Evolutionary conservation across 2,329 filamentous ascomycete genomes (phyloP), one percentile per base, ranked within the genome.

Genomic region (Neonectria coccinea): DNA sequence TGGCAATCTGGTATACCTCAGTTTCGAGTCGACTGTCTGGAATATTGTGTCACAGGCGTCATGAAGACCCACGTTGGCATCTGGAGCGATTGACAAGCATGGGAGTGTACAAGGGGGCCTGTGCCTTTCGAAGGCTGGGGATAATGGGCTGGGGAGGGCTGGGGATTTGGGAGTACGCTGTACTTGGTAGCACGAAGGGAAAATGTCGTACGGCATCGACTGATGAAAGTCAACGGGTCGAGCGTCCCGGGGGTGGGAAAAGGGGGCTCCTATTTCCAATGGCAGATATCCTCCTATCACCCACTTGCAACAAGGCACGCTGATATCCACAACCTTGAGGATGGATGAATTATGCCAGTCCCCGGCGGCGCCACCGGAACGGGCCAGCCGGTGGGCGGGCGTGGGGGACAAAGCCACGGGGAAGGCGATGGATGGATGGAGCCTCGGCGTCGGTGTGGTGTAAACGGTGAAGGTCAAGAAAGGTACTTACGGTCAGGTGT

Each of bases 281-380:
- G 27, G n/a, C n/a, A 22, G n/a, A 31, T 16, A 44, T 2, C 55
- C 18, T n/a, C 60, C 60, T 63, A 58, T 63, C 55, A 54, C 41
- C 12, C 16, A 25, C n/a, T 47, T 16, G 48, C 11, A 63, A 63
- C 31, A 57, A 14, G 48, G 42, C 60, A 50, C 42, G 48, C 29
- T 22, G 29, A 50, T 29, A 58, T 53, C 50, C 47, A 63, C 53
- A 50, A 63, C 53, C 47, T 57, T 41, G 48, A 54, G 55, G 44
- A 56, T 7, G 50, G 42, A 56, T 7, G 25, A 25, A 25, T 25
- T 25, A 41, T 42, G 48, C n/a, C 55, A 9, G n/a, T 20, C 53
- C 33, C 9, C 41, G 39, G 55, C 25, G 39, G 53, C 59, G 22
- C 39, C 27, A 41, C 39, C 52, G 36, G 59, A 47, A 53, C 52